These are phyloP conservation scores for Nemania sp. DNA, from an alignment of 2,329 filamentous ascomycete genomes.

Conservation along the genomic window DNA sequence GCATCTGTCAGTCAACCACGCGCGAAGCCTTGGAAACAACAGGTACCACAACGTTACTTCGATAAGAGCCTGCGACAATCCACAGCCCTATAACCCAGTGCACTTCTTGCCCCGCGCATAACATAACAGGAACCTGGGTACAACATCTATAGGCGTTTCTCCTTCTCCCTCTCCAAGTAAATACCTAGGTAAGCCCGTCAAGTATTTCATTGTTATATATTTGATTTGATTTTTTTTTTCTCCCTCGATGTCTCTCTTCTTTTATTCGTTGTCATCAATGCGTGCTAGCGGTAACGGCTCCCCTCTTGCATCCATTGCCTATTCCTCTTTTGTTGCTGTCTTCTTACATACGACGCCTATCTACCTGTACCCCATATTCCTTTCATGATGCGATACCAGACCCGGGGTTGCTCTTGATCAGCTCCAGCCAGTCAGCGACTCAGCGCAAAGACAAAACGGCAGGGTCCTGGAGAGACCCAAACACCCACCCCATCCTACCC, in stretches of 20 bases:
- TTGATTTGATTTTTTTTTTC: background rate
- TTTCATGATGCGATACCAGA: constrained; percentile 41
- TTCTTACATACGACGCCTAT: constrained; percentile 5
- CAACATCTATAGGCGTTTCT: constrained; percentile 1
- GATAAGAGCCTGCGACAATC: constrained; percentile 38
- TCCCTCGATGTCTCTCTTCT: background rate
- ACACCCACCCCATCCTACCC: constrained; percentile 42
- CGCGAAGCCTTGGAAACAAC: constrained; percentile 27
- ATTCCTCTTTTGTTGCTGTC: constrained; percentile 24
- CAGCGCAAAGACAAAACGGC: constrained; percentile 48
- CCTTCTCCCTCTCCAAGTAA: constrained; percentile 11
- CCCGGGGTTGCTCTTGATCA: constrained; percentile 41
- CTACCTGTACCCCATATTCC: constrained; percentile 32
- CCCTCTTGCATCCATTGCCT: constrained; percentile 17
- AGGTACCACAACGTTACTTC: constrained; percentile 38
- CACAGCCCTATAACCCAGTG: constrained; percentile 36
- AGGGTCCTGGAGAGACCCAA: constrained; percentile 35
- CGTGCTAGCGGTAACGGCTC: background rate
- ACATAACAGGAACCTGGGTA: background rate
- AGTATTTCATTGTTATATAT: constrained; percentile 13
- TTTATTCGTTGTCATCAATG: constrained; percentile 7
- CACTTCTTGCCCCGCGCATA: constrained; percentile 28
- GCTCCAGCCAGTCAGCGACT: constrained; percentile 51
- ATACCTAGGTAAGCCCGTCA: constrained; percentile 27
- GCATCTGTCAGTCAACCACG: constrained; percentile 37